Evolutionary conservation across 2,329 filamentous ascomycete genomes (phyloP), one percentile per base, ranked within the genome.

Genomic region (Aspergillus chevalieri): DNA sequence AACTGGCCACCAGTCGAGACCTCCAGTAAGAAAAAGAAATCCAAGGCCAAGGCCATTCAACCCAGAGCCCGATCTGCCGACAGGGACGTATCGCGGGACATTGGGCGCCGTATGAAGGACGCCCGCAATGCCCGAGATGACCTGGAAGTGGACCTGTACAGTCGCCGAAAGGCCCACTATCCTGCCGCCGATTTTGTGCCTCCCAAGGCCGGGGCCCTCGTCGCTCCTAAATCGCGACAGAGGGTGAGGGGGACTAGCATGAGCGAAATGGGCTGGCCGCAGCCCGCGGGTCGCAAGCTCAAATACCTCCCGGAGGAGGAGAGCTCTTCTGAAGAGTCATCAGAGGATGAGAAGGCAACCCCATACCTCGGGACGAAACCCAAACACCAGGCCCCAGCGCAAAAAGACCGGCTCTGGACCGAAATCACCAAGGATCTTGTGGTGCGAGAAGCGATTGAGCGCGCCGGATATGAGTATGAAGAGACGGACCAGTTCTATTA

Each of bases 401-500:
- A 21, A 12, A 17, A 19, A 41, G 78, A 80, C 49, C 82, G 86
- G 52, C 87, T 95, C 75, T 97, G 92, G 92, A 98, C 93, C 0
- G 93, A 97, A 71, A 89, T 98, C 59, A 95, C 92, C 43, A 95
- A 95, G 72, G 91, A 95, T 58, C 73, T 97, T 33, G 89, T 97
- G 14, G 78, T 85, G 51, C 83, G 86, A 47, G 90, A 96, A 65
- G 93, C 93, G 15, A 87, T 97, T 56, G 85, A 95, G 58, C 78
- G 86, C 61, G 74, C 85, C 64, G 89, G 89, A 2, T 97, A 95
- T 69, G 84, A 88, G 52, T 97, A 85, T 64, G 89, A 96, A 66
- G 91, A 97, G 76, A 93, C 89, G 0, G 86, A 89, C 47, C 82
- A 80, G 54, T 94, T 89, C 70, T 97, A 87, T 71, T 97, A 96